Conservation (phyloP, 495 filamentous ascomycete genomes). For the Annulohypoxylon moriforme region DNA sequence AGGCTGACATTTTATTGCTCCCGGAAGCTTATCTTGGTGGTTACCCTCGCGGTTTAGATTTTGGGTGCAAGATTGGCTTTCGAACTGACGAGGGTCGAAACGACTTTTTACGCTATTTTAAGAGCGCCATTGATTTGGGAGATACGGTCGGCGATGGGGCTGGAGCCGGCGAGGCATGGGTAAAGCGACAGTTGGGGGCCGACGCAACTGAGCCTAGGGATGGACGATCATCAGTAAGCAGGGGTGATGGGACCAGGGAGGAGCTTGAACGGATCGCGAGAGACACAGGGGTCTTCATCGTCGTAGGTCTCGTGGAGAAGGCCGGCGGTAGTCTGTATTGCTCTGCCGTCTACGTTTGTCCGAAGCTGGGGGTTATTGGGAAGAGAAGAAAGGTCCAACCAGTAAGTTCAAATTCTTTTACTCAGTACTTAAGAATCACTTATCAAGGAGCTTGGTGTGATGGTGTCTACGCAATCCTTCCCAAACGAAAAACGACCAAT, state of each 20-base stretch:
- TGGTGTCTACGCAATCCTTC: not conserved
- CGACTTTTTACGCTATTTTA: conserved; percentile 86
- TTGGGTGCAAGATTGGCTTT: conserved; percentile 78
- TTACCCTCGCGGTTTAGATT: conserved; percentile 86
- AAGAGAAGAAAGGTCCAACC: conserved; percentile 98
- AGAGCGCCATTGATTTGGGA: conserved; percentile 82
- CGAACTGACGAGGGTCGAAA: conserved; percentile 77
- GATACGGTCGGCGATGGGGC: conserved; percentile 73
- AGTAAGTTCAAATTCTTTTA: conserved; percentile 48
- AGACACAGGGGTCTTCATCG: conserved; percentile 83
- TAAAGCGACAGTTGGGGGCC: conserved; percentile 68
- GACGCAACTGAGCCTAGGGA: conserved; percentile 55
- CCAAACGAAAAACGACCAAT: not conserved
- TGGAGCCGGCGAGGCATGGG: conserved; percentile 80
- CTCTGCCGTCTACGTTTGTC: conserved; percentile 84
- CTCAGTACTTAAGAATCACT: conserved; percentile 12
- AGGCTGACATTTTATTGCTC: conserved; percentile 83
- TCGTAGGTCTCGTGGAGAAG: conserved; percentile 81
- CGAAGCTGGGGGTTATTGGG: conserved; percentile 73
- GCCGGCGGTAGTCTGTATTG: conserved; percentile 88
- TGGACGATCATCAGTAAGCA: conserved; percentile 54
- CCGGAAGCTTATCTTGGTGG: conserved; percentile 95
- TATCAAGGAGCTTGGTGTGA: not conserved
- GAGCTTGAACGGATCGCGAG: conserved; percentile 76
- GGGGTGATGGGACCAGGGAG: conserved; percentile 91